Evolutionary conservation across 2,329 filamentous ascomycete genomes (phyloP).

Genomic region (Fusarium sacchari): DNA sequence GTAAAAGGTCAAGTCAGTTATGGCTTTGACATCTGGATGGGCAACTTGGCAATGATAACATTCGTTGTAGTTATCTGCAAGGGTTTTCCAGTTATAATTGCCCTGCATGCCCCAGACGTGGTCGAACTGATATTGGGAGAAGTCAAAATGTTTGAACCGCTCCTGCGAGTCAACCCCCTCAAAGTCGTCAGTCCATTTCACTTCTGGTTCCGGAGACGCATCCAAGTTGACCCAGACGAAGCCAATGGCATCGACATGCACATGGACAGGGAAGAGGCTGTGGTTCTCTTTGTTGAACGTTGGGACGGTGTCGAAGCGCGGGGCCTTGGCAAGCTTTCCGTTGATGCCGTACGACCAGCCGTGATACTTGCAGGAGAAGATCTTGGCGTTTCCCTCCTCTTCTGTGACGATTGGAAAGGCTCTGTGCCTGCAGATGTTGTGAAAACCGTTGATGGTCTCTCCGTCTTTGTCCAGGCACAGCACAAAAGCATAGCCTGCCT

Average conservation of each 20-base stretch:
- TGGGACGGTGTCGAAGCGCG: constrained; percentile 64
- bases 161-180: constrained; percentile 56
- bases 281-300: constrained; percentile 66
- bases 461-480: constrained; percentile 60
- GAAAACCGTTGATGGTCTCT: constrained; percentile 63
- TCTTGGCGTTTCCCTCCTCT: constrained; percentile 59
- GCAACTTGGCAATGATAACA: constrained; percentile 31
- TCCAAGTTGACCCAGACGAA: constrained; percentile 70
- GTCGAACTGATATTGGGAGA: constrained; percentile 64
- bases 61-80: constrained; percentile 72
- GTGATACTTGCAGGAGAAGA: constrained; percentile 69
- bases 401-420: constrained; percentile 66
- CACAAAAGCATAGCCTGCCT: constrained; percentile 66
- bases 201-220: constrained; percentile 34
- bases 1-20: neutral
- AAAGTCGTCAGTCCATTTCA: constrained; percentile 62
- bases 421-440: constrained; percentile 70
- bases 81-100: constrained; percentile 68
- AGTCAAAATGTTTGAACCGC: constrained; percentile 57
- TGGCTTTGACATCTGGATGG: constrained; percentile 25
- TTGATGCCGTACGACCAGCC: constrained; percentile 69
- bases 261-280: constrained; percentile 62
- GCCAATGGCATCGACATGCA: constrained; percentile 61
- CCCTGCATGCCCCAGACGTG: constrained; percentile 66
- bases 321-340: constrained; percentile 69